A percentile compares a stretch with the other conserved stretches of the same genome.
Evolutionary conservation across 1,284 basidiomycete genomes (phyloP).

Genomic region (Malassezia pachydermatis): DNA sequence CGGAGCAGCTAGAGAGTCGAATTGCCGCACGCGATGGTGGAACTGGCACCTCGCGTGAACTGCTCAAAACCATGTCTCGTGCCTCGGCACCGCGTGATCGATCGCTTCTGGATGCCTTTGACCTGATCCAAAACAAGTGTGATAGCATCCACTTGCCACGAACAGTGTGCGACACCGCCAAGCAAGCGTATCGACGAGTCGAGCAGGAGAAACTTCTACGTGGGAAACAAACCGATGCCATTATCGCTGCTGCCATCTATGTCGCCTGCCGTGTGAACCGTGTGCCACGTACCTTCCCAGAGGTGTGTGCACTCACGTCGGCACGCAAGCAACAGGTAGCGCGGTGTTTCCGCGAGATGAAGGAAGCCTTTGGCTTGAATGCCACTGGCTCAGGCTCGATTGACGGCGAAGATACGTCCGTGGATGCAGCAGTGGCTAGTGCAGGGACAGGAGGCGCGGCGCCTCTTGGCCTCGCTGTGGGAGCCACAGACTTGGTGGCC

Average conservation of each 20-base stretch:
- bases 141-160: conserved; percentile 89
- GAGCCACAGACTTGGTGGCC: conserved; percentile 71
- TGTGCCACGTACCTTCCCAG: conserved; percentile 85
- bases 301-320: conserved; percentile 84
- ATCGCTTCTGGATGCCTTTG: conserved; percentile 73
- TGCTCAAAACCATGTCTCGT: conserved; percentile 78
- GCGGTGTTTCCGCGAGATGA: conserved; percentile 84
- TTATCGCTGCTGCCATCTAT: conserved; percentile 95
- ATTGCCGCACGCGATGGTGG: conserved; percentile 92
- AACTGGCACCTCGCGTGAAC: conserved; percentile 77
- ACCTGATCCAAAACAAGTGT: conserved; percentile 83
- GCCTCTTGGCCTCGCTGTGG: conserved; percentile 38
- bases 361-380: conserved; percentile 74
- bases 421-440: conserved; percentile 4
- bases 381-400: conserved; percentile 35
- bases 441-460: conserved; percentile 27
- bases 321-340: conserved; percentile 91
- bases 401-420: conserved; percentile 24
- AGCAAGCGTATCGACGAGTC: conserved; percentile 90
- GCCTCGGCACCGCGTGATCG: conserved; percentile 63
- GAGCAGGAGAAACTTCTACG: conserved; percentile 87
- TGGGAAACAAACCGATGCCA: conserved; percentile 80
- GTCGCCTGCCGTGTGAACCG: conserved; percentile 90
- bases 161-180: conserved; percentile 85
- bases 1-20: conserved; percentile 83